Base-by-base conservation (phyloP, 805 yeast genomes). In the Blastobotrys americana region DNA sequence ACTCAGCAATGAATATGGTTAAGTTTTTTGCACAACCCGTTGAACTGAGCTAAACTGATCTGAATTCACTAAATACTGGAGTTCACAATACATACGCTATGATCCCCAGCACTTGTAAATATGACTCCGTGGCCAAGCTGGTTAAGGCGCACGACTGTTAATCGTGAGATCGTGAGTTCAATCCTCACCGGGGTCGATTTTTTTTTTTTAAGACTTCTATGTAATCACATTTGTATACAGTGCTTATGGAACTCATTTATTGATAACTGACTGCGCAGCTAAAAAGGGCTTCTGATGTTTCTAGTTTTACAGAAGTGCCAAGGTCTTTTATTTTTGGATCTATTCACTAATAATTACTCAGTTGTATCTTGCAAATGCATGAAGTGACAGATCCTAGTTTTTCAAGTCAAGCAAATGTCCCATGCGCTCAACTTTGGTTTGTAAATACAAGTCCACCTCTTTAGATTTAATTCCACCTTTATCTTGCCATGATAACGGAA, bases 341-440 rank as follows among this genome's bases (percentile, higher is more conserved):
- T 8, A 25, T 25, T 25, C 10, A 25, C 13, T 13, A 25, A 8
- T 25, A 13, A 25, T 13, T 25, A 25, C 31, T 25, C 31, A 25
- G 13, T 8, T 8, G 10, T 8, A 13, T 8, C 31, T 25, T 13
- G 31, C 8, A 25, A 25, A 8, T 25, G 13, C 10, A 25, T 25
- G 13, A 25, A 25, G 13, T 25, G 13, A 25, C 21, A 46, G 10
- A 34, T 27, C 17, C 34, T 40, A 9, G 49, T 25, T 25, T 25
- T 13, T 34, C 39, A 51, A 20, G 37, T 74, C 80, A 46, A 93
- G 70, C 45, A 93, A 66, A 65, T 93, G 99, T 0, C 99, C 99
- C 99, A 93, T 93, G 56, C 95, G 74, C 64, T 90, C 96, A 43
- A 90, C 84, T 67, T 93, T 93, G 1, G 99, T 93, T 57, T 93